Conservation (phyloP, 208 protist genomes). For the Trypanosoma caninum region DNA sequence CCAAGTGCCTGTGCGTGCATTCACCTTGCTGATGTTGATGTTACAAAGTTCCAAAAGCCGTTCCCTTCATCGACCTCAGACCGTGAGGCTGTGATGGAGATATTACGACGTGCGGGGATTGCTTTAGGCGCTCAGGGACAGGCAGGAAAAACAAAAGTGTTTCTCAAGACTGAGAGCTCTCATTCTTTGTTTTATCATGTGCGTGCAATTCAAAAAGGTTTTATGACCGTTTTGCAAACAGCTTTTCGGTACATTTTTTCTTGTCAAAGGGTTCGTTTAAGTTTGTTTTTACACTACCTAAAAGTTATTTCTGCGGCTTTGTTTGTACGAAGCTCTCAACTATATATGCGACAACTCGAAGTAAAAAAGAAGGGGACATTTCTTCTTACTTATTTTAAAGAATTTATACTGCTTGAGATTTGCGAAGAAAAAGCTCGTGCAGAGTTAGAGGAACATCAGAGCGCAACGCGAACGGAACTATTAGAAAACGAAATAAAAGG, state of each 20-base stretch:
- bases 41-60: not conserved
- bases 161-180: constrained; percentile 31
- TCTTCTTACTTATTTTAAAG: constrained; percentile 6
- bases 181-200: constrained; percentile 15
- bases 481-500: not conserved
- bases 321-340: not conserved
- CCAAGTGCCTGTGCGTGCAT: not conserved
- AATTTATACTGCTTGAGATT: constrained; percentile 16
- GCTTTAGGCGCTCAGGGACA: constrained; percentile 15
- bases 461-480: not conserved
- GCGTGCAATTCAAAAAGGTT: constrained; percentile 7
- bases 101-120: constrained; percentile 1
- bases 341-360: constrained; percentile 3
- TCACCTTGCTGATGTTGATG: not conserved
- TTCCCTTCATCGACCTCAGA: not conserved
- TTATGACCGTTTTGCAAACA: constrained; percentile 15
- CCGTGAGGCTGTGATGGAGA: not conserved
- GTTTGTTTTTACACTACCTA: constrained; percentile 7
- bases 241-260: constrained; percentile 1
- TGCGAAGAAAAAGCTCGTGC: constrained; percentile 2
- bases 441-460: not conserved
- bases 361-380: constrained; percentile 1
- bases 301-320: not conserved
- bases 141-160: constrained; percentile 44
- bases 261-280: not conserved